Evolutionary conservation across 352 stramenopile genomes (phyloP).

Genomic region (Elongisporangium undulatum): DNA sequence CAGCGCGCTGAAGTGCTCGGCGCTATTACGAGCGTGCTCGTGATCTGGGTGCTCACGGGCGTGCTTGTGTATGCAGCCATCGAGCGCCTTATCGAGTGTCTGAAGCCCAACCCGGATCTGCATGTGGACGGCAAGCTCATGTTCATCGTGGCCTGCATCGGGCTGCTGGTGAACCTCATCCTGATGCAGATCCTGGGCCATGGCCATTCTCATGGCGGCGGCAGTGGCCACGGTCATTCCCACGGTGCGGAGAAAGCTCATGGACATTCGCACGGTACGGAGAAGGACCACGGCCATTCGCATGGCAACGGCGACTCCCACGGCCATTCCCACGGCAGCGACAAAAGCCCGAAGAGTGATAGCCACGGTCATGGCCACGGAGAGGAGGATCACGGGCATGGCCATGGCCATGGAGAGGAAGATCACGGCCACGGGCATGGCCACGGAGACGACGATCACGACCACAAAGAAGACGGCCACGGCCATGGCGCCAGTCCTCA

Average conservation of each 20-base stretch:
- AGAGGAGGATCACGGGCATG: slow-evolving; percentile 6
- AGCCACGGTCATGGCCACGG: slow-evolving; percentile 26
- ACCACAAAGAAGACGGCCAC: too few species aligned
- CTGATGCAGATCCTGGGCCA: slow-evolving; percentile 93
- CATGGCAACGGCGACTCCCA: slow-evolving; percentile 15
- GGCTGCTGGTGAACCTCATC: slow-evolving; percentile 95
- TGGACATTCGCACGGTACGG: slow-evolving; percentile 22
- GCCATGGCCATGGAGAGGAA: slow-evolving; percentile 12
- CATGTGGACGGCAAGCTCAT: slow-evolving; percentile 96
- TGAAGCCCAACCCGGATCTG: slow-evolving; percentile 70
- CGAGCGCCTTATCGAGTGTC: slow-evolving; percentile 75
- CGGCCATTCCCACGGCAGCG: slow-evolving; percentile 10
- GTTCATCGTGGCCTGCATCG: slow-evolving; percentile 94
- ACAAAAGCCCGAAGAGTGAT: slow-evolving; percentile 12
- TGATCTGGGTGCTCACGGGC: slow-evolving; percentile 93
- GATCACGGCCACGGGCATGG: slow-evolving; percentile 12
- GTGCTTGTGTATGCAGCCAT: slow-evolving; percentile 94
- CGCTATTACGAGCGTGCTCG: slow-evolving; percentile 90
- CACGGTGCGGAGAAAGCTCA: slow-evolving; percentile 24
- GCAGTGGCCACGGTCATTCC: slow-evolving; percentile 17
- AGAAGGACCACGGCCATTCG: slow-evolving; percentile 18
- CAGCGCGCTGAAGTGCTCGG: slow-evolving; percentile 94
- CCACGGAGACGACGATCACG: slow-evolving; percentile 20
- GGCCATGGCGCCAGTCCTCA: slow-evolving; percentile 8
- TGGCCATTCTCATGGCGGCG: slow-evolving; percentile 56